Evolutionary conservation across 2,329 filamentous ascomycete genomes (phyloP).

Genomic region (Geosmithia putterillii): DNA sequence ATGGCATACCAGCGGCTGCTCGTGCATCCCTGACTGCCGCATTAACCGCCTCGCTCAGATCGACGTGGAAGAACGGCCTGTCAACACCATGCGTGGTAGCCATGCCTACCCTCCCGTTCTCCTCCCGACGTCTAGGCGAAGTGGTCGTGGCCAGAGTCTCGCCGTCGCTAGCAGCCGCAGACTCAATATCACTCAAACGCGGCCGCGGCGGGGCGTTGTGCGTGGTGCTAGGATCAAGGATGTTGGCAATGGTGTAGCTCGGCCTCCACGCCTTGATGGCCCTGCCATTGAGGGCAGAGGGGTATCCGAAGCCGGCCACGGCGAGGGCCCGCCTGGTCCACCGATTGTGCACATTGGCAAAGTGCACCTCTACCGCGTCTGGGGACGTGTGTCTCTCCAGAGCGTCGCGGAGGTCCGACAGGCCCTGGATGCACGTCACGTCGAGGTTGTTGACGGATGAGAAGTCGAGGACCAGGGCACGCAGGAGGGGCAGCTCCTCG

Average conservation of each 20-base stretch:
- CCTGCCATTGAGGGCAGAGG: constrained; percentile 5
- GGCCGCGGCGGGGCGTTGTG: no score
- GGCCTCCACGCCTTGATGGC: constrained; percentile 5
- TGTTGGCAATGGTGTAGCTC: constrained; percentile 4
- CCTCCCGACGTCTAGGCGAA: not conserved
- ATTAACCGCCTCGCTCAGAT: constrained; percentile 28
- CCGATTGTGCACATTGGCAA: constrained; percentile 40
- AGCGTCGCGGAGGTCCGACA: constrained; percentile 41
- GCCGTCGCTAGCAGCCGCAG: not conserved
- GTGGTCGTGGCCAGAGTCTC: not conserved
- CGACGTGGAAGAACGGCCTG: constrained; percentile 34
- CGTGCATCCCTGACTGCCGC: constrained; percentile 15
- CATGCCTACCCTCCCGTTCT: constrained; percentile 2
- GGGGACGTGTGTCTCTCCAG: constrained; percentile 40
- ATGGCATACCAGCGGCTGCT: constrained; percentile 8
- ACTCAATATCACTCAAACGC: not conserved
- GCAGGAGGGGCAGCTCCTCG: constrained; percentile 27
- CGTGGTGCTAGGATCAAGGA: constrained; percentile 2
- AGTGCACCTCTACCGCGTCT: constrained; percentile 36
- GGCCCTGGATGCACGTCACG: constrained; percentile 42
- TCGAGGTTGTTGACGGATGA: constrained; percentile 44
- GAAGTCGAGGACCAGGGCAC: constrained; percentile 45
- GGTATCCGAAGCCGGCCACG: constrained; percentile 39
- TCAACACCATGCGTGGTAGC: constrained; percentile 25
- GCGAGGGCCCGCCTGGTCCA: constrained; percentile 46